Evolutionary conservation across 306 rosid species (phyloP).

Genomic region (Morella rubra): DNA sequence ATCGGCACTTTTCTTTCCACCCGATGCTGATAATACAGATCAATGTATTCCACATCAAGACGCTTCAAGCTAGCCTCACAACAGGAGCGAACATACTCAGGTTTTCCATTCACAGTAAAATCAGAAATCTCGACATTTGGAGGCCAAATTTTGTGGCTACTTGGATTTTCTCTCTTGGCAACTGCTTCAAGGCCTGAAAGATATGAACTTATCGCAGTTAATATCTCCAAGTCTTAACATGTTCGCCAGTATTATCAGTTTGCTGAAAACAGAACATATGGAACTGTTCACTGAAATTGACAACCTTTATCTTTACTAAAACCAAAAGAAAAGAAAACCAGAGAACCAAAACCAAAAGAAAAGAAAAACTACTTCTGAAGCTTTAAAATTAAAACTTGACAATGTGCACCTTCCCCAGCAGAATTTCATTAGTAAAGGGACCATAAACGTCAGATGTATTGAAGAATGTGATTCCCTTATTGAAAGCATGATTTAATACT

Average conservation of each 20-base stretch:
- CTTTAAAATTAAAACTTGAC: background rate
- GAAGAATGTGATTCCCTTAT: constrained; percentile 43
- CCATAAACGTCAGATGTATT: constrained; percentile 42
- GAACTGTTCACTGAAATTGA: background rate
- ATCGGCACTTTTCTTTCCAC: constrained; percentile 54
- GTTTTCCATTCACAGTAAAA: constrained; percentile 47
- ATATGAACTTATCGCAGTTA: background rate
- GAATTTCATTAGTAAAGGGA: constrained; percentile 31
- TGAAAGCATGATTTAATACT: constrained; percentile 29
- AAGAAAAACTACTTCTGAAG: background rate
- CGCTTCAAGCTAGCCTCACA: constrained; percentile 81
- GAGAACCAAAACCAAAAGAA: background rate
- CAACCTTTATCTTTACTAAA: background rate
- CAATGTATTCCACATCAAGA: constrained; percentile 65
- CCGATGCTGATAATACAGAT: constrained; percentile 79
- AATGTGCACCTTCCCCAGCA: constrained; percentile 36
- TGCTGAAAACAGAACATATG: background rate
- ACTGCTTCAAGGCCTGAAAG: constrained; percentile 58
- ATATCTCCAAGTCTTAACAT: background rate
- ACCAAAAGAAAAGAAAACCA: background rate
- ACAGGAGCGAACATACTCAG: constrained; percentile 62
- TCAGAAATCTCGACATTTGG: background rate
- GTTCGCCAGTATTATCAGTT: background rate
- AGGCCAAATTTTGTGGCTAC: constrained; percentile 78
- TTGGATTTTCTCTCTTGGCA: constrained; percentile 68